Base-by-base conservation (phyloP, 495 filamentous ascomycete genomes). In the Lindgomyces ingoldianus region DNA sequence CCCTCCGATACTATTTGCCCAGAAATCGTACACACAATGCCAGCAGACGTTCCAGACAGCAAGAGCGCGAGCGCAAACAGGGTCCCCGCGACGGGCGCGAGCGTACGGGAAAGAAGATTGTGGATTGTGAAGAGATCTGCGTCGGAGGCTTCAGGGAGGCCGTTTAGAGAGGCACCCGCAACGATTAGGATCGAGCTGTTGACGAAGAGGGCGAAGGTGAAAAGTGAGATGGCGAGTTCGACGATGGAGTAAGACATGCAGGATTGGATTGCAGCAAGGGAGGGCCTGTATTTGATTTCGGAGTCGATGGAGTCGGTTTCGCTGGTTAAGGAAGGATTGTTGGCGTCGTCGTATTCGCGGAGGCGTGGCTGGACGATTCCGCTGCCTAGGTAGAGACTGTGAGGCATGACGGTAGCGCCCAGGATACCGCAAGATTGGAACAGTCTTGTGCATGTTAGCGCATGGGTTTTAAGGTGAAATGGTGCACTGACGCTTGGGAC, bases 361-460 rank as follows among this genome's bases (percentile, higher is more conserved):
- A 96, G 85, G 9, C 92, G 87, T 10, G 89, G 79, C 74, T 96
- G 90, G 0, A 96, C 90, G 48, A 96, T 87, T 11, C 91, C 92
- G 48, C 87, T 91, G n/a, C 92, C 92, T 6, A 96, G 82, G 69
- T 91, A 96, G 27, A 96, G 81, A 50, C 87, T 90, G 74, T 96
- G 92, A 3, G 92, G 92, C 92, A 96, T 96, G 22, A 96, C 91
- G 1, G 92, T 96, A 16, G 92, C 92, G 22, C 92, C 92, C 11
- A 96, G 82, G 66, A 96, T 96, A 59, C 91, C 92, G 71, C 92
- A 96, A 56, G 90, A 88, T 75, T 94, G 90, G 76, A 93, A 96
- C 14, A 96, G 75, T 27, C 90, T 90, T 66, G 29, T 10, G 63
- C 62, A 61, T 48, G 39, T 53, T 46, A 58, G 45, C 45, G 16